Evolutionary conservation across 176 grass and related monocot species (phyloP), one percentile per base, ranked within the genome.

Genomic region (Carex scoparia): DNA sequence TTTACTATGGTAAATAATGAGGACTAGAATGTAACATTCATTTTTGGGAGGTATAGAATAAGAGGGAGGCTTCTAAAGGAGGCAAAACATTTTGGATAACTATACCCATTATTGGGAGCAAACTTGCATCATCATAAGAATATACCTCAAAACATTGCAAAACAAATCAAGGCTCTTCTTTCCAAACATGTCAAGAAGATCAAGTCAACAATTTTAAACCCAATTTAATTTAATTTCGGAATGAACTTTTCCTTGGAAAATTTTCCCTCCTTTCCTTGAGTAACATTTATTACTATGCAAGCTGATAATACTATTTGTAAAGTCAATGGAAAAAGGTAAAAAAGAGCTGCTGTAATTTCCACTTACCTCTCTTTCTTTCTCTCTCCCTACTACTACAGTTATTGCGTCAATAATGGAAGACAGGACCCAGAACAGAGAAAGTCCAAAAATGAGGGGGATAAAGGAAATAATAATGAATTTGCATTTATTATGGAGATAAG

Each of bases 71-170:
- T 87, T 73, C 87, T 79, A 87, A 84, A 81, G 86, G 85, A 79
- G 87, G 92, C 68, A 85, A 88, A 91, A 83, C 89, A 69, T 75
- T 88, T 84, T 74, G 90, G 90, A 92, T 90, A 88, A 90, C 19
- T 86, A 53, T 79, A 77, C 73, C 87, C 86, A 31, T 85, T 73
- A 88, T 64, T 56, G 79, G 90, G 69, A 89, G 5, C 3, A 31
- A 15, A 1, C 23, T 63, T 64, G 67, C 58, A 83, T 57, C 32
- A 53, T 58, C 19, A 51, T 15, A 51, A 27, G 56, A 76, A 58
- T 37, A 79, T 33, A 61, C 83, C 32, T 48, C 46, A 71, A 13
- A 0, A 16, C 2, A 40, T 27, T 61, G 23, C 10, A 16, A 51
- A 33, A 7, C 8, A 81, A 61, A 81, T 81, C 56, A 61, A 81